Percentiles rank a stretch among this genome's conserved stretches.
phyloP scores from a whole-genome alignment of 2,329 filamentous ascomycete genomes.

The Lasiodiplodia gonubiensis region DNA sequence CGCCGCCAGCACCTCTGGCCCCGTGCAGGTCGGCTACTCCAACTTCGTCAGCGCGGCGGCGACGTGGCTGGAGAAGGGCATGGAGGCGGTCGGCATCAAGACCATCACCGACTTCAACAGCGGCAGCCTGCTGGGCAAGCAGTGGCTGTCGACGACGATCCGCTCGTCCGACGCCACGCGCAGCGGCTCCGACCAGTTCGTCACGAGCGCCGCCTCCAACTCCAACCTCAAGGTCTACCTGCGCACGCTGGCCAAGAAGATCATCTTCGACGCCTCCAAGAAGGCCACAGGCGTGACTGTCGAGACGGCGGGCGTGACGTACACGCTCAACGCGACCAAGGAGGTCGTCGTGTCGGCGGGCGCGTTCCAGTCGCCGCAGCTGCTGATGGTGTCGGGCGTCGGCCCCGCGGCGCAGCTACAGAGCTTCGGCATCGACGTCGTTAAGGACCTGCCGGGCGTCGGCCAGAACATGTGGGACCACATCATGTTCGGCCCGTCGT shows the following conservation, averaged over 20 bases:
- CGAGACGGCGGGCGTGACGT: constrained; percentile 28
- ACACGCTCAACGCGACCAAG: constrained; percentile 40
- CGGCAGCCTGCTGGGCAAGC: constrained; percentile 35
- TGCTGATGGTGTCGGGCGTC: constrained; percentile 47
- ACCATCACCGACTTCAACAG: constrained; percentile 35
- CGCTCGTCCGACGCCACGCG: constrained; percentile 35
- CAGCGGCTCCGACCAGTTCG: constrained; percentile 35
- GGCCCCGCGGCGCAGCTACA: constrained; percentile 36
- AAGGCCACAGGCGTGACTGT: constrained; percentile 36
- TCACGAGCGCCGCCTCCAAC: constrained; percentile 14
- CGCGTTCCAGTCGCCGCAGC: constrained; percentile 50
- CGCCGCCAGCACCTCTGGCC: constrained; percentile 32
- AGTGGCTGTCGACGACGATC: constrained; percentile 40
- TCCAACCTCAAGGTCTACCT: constrained; percentile 38
- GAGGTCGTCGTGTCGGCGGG: constrained; percentile 55
- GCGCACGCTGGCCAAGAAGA: constrained; percentile 41
- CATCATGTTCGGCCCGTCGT: constrained; percentile 35
- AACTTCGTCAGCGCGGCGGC: constrained; percentile 38
- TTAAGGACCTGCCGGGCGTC: constrained; percentile 36
- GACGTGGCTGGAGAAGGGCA: constrained; percentile 35
- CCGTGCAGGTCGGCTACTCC: constrained; percentile 38
- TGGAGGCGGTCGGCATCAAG: constrained; percentile 36
- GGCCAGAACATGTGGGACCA: constrained; percentile 42
- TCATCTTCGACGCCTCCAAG: constrained; percentile 42
- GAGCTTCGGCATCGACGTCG: constrained; percentile 33